Evolutionary conservation across 345 rosid genomes (phyloP).

Genomic region (Raphanus sativus): DNA sequence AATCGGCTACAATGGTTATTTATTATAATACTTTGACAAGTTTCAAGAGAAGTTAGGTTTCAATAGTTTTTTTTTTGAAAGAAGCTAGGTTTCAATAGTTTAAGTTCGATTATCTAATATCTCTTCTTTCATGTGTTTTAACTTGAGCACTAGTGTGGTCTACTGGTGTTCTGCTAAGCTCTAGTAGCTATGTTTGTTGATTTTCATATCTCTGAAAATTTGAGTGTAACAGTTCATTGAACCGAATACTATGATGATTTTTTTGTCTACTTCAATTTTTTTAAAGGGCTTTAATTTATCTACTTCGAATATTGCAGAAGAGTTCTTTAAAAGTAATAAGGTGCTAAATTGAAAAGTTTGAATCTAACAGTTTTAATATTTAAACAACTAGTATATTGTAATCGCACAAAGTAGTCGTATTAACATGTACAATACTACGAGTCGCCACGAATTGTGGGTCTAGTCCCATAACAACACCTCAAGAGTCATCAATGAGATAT

Average conservation of each 20-base stretch:
- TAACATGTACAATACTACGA: not conserved
- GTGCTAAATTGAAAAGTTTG: not conserved
- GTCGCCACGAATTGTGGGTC: slow-evolving; percentile 7
- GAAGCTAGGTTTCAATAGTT: not conserved
- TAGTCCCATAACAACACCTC: slow-evolving; percentile 9
- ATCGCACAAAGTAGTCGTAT: slow-evolving; percentile 5
- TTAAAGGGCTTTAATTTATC: not conserved
- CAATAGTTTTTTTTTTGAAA: not conserved
- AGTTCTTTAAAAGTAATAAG: not conserved
- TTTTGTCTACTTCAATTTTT: not conserved
- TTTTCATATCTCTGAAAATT: not conserved
- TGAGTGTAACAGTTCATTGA: not conserved
- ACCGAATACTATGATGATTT: not conserved
- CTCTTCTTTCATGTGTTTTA: not conserved
- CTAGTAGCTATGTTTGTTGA: not conserved
- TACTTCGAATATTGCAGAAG: not conserved
- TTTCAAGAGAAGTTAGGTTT: slow-evolving; percentile 14
- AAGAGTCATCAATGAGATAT: slow-evolving; percentile 28
- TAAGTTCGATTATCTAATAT: not conserved
- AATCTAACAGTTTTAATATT: not conserved
- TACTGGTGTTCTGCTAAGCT: not conserved
- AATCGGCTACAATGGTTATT: too few species aligned
- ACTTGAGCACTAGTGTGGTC: not conserved
- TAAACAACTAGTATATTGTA: not conserved
- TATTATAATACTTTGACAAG: slow-evolving; percentile 10